phyloP scores from a whole-genome alignment of 2,329 filamentous ascomycete genomes.

The Sporothrix mexicana region DNA sequence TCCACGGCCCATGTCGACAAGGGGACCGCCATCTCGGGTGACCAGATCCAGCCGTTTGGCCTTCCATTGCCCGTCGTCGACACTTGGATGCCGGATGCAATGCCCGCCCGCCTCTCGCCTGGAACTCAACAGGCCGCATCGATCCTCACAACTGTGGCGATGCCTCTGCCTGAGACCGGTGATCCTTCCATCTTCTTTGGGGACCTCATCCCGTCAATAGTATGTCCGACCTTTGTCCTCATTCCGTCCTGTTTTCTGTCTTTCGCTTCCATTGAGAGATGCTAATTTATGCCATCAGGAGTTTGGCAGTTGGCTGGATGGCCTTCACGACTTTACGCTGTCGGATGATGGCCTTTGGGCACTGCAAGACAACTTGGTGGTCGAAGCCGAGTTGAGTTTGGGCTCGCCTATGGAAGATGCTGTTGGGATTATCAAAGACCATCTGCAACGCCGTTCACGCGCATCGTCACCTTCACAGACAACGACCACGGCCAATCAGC shows the following conservation, averaged over 20 bases:
- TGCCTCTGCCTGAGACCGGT: neutral
- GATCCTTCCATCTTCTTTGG: neutral
- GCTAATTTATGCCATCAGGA: neutral
- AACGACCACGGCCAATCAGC: neutral
- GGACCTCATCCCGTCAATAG: neutral
- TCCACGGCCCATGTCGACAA: no score
- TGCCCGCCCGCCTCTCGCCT: neutral
- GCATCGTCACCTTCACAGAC: neutral
- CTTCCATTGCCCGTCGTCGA: no score
- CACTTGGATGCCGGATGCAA: no score
- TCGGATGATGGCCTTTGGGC: slow-evolving; percentile 1
- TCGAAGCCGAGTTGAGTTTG: neutral
- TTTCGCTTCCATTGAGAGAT: no score
- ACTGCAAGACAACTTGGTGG: neutral
- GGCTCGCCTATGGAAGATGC: neutral
- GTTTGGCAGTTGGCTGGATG: neutral
- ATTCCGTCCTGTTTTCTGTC: no score
- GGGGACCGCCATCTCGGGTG: no score
- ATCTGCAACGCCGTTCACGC: neutral
- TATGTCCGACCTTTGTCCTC: neutral
- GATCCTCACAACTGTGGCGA: neutral
- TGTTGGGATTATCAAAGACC: neutral
- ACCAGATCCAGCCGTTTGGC: no score
- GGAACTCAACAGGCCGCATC: neutral
- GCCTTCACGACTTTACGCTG: neutral